phyloP scores from a whole-genome alignment of 768 basidiomycete species.

The Trametes punicea region DNA sequence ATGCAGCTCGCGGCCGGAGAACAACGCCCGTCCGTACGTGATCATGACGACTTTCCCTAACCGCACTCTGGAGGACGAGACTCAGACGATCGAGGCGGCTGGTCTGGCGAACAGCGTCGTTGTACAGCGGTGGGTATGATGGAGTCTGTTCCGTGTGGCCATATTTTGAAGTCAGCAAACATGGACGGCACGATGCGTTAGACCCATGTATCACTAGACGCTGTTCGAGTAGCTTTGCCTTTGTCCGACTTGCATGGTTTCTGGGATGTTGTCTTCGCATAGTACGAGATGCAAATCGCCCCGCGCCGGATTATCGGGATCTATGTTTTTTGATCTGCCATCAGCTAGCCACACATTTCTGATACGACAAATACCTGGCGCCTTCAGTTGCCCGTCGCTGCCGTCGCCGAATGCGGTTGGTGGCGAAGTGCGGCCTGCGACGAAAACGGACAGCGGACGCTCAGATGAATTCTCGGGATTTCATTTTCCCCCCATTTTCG shows the following conservation, averaged over 20 bases:
- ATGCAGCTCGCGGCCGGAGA: constrained; percentile 67
- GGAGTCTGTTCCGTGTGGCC: background rate
- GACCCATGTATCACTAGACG: constrained; percentile 6
- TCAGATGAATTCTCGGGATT: constrained; percentile 3
- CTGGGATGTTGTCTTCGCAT: background rate
- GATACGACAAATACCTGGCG: too few species aligned
- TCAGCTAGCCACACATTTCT: too few species aligned
- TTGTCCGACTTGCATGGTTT: background rate
- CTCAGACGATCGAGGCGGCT: constrained; percentile 66
- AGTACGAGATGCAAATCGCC: too few species aligned
- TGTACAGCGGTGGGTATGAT: constrained; percentile 70
- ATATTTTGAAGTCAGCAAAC: background rate
- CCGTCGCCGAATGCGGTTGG: too few species aligned
- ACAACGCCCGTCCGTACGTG: constrained; percentile 58
- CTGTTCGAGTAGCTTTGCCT: background rate
- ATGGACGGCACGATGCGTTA: background rate
- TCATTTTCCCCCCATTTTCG: background rate
- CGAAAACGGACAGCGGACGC: background rate
- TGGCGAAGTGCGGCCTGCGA: background rate
- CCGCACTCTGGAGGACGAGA: constrained; percentile 60
- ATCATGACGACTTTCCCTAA: constrained; percentile 91
- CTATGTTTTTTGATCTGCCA: too few species aligned
- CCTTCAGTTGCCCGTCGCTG: too few species aligned
- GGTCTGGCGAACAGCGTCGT: constrained; percentile 79
- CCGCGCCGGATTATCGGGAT: too few species aligned